Base-by-base conservation (phyloP, 305 asterid genomes). In the Fraxinus angustifolia region DNA sequence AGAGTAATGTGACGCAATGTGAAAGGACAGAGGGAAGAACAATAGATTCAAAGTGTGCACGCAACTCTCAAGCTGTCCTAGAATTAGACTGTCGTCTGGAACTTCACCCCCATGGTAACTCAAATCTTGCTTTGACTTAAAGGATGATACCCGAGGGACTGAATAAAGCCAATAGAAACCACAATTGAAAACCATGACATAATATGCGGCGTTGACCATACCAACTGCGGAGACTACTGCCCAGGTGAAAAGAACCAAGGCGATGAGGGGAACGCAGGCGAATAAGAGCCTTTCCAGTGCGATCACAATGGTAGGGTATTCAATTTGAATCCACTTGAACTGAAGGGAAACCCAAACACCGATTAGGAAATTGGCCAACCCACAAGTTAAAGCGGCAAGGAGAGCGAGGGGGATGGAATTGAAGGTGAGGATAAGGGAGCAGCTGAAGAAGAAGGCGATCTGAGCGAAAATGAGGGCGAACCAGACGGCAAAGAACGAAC, bases 281-380 rank as follows among this genome's bases (percentile, higher is more conserved):
- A 96, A 96, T 79, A 96, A 83, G 35, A 96, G 88, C 81, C 97
- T 91, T 82, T 96, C 99, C 34, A 96, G 91, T 21, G 98, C 90
- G 78, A 96, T 83, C 70, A 94, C 98, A 56, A 94, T 92, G 1
- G 98, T 84, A 4, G 99, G 99, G 79, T 96, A 88, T 82, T 96
- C 99, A 62, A 96, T 93, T 71, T 93, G 99, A 83, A 96, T 86
- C 98, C 98, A 96, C 90, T 93, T 96, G 81, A 96, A 96, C 94
- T 96, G 99, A 71, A 96, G 91, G 60, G 98, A 94, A 45, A 89
- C 90, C 99, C 99, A 96, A 45, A 96, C 94, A n/a, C 99, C 99
- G 16, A 96, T 87, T 12, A 94, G 82, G 87, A 96, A 96, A 85
- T 94, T 96, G 76, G 95, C 83, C 82, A 96, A 72, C n/a, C 93